phyloP scores from a whole-genome alignment of 176 grass and related monocot genomes.

The Oryza coarctata region DNA sequence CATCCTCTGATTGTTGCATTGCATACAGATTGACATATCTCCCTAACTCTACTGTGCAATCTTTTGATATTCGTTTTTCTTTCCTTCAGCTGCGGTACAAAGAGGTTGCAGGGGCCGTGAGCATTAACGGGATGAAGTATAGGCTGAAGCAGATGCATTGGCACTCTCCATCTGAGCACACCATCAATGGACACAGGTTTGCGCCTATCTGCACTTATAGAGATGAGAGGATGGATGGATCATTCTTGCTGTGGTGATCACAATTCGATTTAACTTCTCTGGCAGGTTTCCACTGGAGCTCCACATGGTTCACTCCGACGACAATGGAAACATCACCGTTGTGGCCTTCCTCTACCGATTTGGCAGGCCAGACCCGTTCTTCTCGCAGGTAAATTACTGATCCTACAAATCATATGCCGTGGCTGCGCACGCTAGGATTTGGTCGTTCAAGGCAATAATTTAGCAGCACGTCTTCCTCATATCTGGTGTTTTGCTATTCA shows the following conservation, averaged over 20 bases:
- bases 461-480: background rate
- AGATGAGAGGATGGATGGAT: background rate
- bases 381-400: conserved; percentile 50
- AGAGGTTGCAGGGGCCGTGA: conserved; percentile 37
- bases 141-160: conserved; percentile 67
- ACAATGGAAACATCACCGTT: conserved; percentile 62
- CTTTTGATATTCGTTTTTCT: background rate
- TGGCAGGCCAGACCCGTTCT: conserved; percentile 59
- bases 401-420: background rate
- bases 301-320: conserved; percentile 77
- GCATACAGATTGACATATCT: background rate
- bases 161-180: conserved; percentile 90
- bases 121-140: conserved; percentile 51
- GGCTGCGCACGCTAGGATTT: background rate
- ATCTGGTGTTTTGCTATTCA: background rate
- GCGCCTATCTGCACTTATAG: background rate
- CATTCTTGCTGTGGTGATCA: background rate
- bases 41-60: background rate
- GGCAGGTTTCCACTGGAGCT: conserved; percentile 65
- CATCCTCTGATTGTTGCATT: background rate
- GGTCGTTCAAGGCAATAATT: background rate
- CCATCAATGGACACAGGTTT: conserved; percentile 57
- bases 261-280: background rate
- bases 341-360: conserved; percentile 62
- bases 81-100: conserved; percentile 43